Evolutionary conservation across 257 asterid genomes (phyloP), one percentile per base, ranked within the genome.

Genomic region (Ballota nigra): DNA sequence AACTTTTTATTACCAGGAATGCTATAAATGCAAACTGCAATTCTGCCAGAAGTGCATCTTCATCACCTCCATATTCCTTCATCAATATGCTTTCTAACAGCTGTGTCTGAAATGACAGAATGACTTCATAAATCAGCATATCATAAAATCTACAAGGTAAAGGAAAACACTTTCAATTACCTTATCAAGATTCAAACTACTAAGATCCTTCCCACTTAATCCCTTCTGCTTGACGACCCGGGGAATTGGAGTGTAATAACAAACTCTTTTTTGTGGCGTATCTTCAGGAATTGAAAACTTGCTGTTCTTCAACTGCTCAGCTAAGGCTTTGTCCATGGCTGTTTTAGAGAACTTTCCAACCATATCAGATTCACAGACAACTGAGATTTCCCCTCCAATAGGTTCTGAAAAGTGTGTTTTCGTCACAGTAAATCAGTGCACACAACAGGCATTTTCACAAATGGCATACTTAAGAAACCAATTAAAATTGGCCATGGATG

Each of bases 151-250:
- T 56, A 18, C 63, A 66, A 20, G 56, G 57, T 28, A 26, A 53
- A 4, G n/a, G 69, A 56, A 26, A 29, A 51, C 15, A 68, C 26
- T 58, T 66, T 29, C 53, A 45, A 18, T 67, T 85, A 89, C 99
- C 97, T 95, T 95, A 83, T 95, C 99, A 12, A 95, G 86, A 85
- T 95, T 95, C 91, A 95, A 78, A 79, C 47, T 78, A n/a, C 97
- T 95, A 33, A 95, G 96, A 56, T 95, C 99, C 71, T 80, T 71
- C 24, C 82, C 81, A 33, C 75, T 52, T 70, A 87, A 77, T 68
- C 98, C 99, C 83, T 83, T 87, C 62, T 75, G 92, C 83, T 95
- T 95, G 75, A 95, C 82, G 79, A 95, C 78, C 65, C 94, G 97
- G 23, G 99, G 99, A 83, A 95, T 83, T 66, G 81, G 43, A 71